These are phyloP conservation scores for Curvularia eragrostidis DNA, from an alignment of 2,329 filamentous ascomycete species.

Conservation along the genomic window DNA sequence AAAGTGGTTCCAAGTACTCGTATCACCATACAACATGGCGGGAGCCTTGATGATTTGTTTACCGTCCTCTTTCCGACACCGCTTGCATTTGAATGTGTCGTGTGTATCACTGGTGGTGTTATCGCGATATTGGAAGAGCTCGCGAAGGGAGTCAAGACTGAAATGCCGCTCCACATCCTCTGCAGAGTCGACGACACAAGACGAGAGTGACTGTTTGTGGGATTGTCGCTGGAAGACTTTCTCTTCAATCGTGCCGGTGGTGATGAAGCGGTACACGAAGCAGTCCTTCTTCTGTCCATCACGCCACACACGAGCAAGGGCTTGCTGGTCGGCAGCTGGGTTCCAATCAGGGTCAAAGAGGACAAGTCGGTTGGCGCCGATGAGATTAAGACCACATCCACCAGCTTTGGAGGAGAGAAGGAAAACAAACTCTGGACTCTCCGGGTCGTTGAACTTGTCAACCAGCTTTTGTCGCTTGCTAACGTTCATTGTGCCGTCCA, in stretches of 20 bases:
- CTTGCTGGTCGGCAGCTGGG: constrained; percentile 95
- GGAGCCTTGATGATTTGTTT: constrained; percentile 87
- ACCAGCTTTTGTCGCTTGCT: constrained; percentile 97
- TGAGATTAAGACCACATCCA: constrained; percentile 94
- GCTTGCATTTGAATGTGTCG: constrained; percentile 98
- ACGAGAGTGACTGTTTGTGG: constrained; percentile 96
- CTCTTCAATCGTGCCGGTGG: constrained; percentile 96
- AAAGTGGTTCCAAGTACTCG: constrained; percentile 99
- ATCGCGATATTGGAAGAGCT: constrained; percentile 90
- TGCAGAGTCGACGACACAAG: constrained; percentile 93
- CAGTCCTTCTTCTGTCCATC: constrained; percentile 99
- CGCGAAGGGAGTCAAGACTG: constrained; percentile 84
- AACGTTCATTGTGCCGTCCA: constrained; percentile 97
- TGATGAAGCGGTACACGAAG: constrained; percentile 99
- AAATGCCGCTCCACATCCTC: constrained; percentile 98
- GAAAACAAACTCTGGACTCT: constrained; percentile 90
- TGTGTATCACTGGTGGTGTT: constrained; percentile 92
- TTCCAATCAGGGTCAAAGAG: constrained; percentile 97
- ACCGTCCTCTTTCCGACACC: constrained; percentile 82
- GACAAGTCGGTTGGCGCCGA: constrained; percentile 91
- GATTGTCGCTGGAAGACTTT: constrained; percentile 99
- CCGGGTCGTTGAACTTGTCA: constrained; percentile 95
- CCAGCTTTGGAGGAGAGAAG: constrained; percentile 96
- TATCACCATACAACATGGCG: constrained; percentile 96
- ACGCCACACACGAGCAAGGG: constrained; percentile 95